Conservation (phyloP, 306 rosid genomes). For the Citrullus colocynthis region DNA sequence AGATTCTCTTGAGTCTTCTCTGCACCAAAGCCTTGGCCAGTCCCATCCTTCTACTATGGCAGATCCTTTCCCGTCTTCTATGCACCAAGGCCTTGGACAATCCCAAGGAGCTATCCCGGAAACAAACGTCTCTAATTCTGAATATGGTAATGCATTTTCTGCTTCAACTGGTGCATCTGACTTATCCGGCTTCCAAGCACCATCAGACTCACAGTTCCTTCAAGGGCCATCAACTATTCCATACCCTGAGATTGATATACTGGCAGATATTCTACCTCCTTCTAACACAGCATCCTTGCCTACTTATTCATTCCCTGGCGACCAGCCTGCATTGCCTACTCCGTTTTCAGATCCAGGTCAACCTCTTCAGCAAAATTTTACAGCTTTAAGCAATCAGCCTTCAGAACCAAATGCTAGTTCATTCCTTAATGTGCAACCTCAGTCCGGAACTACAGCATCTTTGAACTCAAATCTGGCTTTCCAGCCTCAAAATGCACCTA, state of each 20-base stretch:
- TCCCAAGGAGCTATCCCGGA: conserved; percentile 21
- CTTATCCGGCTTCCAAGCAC: conserved; percentile 18
- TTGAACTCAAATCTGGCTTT: conserved; percentile 13
- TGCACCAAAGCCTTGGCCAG: neutral
- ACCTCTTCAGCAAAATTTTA: conserved; percentile 26
- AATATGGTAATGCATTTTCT: conserved; percentile 49
- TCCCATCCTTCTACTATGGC: conserved; percentile 10
- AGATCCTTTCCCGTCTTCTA: conserved; percentile 1
- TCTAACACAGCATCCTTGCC: conserved; percentile 26
- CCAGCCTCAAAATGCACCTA: conserved; percentile 35
- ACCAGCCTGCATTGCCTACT: conserved; percentile 1
- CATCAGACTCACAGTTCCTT: conserved; percentile 34
- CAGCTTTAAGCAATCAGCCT: conserved; percentile 28
- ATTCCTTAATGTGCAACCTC: conserved; percentile 41
- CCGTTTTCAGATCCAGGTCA: conserved; percentile 17
- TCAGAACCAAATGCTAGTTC: conserved; percentile 29
- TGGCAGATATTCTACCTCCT: conserved; percentile 62
- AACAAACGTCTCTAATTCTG: conserved; percentile 38
- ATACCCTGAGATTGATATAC: conserved; percentile 49
- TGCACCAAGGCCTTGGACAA: neutral
- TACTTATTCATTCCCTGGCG: conserved; percentile 26
- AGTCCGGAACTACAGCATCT: conserved; percentile 27
- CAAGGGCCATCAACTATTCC: conserved; percentile 32
- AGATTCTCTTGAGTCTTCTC: conserved; percentile 1
- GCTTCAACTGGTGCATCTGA: conserved; percentile 33